Conservation (phyloP, 768 basidiomycete genomes). For the Hypholoma fasciculare region DNA sequence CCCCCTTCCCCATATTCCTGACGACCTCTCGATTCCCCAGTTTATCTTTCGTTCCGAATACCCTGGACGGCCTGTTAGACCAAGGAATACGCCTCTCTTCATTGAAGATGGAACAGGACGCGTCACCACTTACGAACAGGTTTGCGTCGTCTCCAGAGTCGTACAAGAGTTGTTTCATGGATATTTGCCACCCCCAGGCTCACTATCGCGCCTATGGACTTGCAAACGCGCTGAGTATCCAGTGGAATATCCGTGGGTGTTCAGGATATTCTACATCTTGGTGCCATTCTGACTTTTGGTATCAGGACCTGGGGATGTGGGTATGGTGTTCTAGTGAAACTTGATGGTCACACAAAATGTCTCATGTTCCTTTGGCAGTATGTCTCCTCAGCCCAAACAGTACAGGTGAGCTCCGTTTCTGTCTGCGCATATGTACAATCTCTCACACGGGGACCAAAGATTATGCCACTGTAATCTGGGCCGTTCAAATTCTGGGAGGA, state of each 20-base stretch:
- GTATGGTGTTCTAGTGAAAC: constrained; percentile 29
- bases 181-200: constrained; percentile 18
- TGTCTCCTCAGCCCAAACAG: constrained; percentile 68
- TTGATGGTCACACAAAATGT: background rate
- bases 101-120: constrained; percentile 58
- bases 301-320: constrained; percentile 51
- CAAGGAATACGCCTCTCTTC: constrained; percentile 50
- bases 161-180: background rate
- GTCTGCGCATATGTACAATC: background rate
- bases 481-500: constrained; percentile 55
- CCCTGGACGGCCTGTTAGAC: constrained; percentile 41
- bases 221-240: constrained; percentile 52
- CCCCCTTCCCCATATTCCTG: constrained; percentile 49
- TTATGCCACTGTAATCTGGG: constrained; percentile 59
- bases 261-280: background rate
- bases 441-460: constrained; percentile 31
- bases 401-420: constrained; percentile 40
- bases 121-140: constrained; percentile 46
- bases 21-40: constrained; percentile 65
- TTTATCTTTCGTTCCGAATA: constrained; percentile 56
- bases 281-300: background rate
- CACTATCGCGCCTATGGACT: constrained; percentile 46
- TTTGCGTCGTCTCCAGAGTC: constrained; percentile 19
- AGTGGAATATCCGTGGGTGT: constrained; percentile 47
- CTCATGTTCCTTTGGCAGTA: constrained; percentile 32